Conservation (phyloP, 2,329 filamentous ascomycete genomes). For the Dothideomycetes sp. region DNA sequence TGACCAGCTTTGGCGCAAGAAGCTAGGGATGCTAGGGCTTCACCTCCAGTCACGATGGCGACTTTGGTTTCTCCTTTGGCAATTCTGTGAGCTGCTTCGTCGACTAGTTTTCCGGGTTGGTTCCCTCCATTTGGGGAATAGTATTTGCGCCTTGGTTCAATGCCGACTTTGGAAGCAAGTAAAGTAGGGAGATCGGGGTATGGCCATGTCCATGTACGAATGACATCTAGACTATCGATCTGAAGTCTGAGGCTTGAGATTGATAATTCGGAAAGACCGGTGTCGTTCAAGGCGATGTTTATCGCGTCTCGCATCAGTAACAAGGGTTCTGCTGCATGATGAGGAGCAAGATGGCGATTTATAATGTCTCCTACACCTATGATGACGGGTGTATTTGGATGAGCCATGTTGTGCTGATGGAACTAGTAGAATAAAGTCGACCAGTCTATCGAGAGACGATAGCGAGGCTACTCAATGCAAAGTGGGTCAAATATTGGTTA, state of each 20-base stretch:
- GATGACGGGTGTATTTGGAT: slow-evolving; percentile 45
- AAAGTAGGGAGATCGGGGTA: slow-evolving; percentile 51
- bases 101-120: slow-evolving; percentile 52
- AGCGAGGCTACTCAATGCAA: no score
- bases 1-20: slow-evolving; percentile 44
- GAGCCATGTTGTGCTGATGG: slow-evolving; percentile 12
- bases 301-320: slow-evolving; percentile 51
- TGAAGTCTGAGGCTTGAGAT: slow-evolving; percentile 31
- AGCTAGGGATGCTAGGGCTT: slow-evolving; percentile 52
- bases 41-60: slow-evolving; percentile 53
- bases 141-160: slow-evolving; percentile 39
- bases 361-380: slow-evolving; percentile 55
- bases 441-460: no score
- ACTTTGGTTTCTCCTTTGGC: slow-evolving; percentile 45
- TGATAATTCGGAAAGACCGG: slow-evolving; percentile 25
- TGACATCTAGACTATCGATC: slow-evolving; percentile 52
- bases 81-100: slow-evolving; percentile 52
- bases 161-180: slow-evolving; percentile 41
- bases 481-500: no score
- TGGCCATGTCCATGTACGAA: slow-evolving; percentile 58
- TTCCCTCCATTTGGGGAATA: slow-evolving; percentile 55
- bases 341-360: slow-evolving; percentile 44
- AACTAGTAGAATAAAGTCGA: no score
- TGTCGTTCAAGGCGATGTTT: slow-evolving; percentile 43
- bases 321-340: slow-evolving; percentile 51